A percentile compares a stretch with the other conserved stretches of the same genome.
phyloP scores from a whole-genome alignment of 1,139 yeast species.

The Blastobotrys apis region DNA sequence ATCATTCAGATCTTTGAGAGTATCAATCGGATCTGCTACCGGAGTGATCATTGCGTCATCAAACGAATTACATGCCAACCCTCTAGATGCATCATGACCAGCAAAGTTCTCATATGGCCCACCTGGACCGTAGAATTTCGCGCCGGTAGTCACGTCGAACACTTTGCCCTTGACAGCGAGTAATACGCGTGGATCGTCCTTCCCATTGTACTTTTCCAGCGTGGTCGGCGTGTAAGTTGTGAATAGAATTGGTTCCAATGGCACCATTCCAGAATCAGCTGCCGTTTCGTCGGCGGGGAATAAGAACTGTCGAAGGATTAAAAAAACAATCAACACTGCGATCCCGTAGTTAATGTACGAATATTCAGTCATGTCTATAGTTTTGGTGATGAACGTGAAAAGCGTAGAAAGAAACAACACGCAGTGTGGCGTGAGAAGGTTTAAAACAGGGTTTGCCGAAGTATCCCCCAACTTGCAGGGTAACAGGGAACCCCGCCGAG shows the following conservation, averaged over 20 bases:
- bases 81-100: slow-evolving; percentile 94
- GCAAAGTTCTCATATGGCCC: slow-evolving; percentile 96
- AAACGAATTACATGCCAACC: slow-evolving; percentile 86
- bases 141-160: slow-evolving; percentile 77
- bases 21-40: slow-evolving; percentile 59
- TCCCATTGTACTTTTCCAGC: slow-evolving; percentile 73
- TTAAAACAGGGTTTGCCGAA: no score
- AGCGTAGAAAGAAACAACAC: no score
- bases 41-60: slow-evolving; percentile 46
- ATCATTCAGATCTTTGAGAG: slow-evolving; percentile 53
- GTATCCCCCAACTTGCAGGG: no score
- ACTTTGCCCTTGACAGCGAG: slow-evolving; percentile 83
- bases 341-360: slow-evolving; percentile 7
- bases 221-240: slow-evolving; percentile 78
- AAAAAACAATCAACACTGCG: slow-evolving; percentile 13
- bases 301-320: slow-evolving; percentile 17
- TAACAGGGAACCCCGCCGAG: no score
- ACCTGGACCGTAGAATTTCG: slow-evolving; percentile 90
- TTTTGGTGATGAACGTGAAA: neutral
- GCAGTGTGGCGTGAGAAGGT: neutral
- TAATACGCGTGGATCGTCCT: slow-evolving; percentile 66
- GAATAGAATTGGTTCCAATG: slow-evolving; percentile 59
- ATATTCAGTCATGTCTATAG: no score
- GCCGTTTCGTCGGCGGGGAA: slow-evolving; percentile 16
- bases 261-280: slow-evolving; percentile 13